phyloP scores from a whole-genome alignment of 2,329 filamentous ascomycete genomes.

The Fusarium temperatum region DNA sequence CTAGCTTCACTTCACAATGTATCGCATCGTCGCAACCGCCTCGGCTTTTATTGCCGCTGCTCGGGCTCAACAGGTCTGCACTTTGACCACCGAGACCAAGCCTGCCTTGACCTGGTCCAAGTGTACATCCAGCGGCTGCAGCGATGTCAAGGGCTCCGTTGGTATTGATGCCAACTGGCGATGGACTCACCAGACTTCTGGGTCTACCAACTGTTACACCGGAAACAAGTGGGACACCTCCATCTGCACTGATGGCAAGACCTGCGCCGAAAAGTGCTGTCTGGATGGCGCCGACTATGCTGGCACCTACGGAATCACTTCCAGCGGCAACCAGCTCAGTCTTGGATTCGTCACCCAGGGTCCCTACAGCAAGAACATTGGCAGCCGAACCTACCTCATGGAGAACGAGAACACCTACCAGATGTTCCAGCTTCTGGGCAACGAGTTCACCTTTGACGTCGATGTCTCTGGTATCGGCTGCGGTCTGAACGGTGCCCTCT shows the following conservation, averaged over 20 bases:
- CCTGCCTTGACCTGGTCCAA: conserved; percentile 62
- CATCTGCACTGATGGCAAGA: conserved; percentile 51
- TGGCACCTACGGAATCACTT: conserved; percentile 62
- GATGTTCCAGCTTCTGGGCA: conserved; percentile 70
- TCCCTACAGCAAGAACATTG: conserved; percentile 57
- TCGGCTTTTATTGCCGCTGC: conserved; percentile 41
- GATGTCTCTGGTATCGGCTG: conserved; percentile 74
- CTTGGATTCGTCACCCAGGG: conserved; percentile 67
- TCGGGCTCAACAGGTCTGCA: conserved; percentile 61
- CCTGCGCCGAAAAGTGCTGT: conserved; percentile 60
- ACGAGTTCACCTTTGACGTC: conserved; percentile 78
- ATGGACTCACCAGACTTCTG: conserved; percentile 61
- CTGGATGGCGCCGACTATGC: conserved; percentile 63
- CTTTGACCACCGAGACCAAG: conserved; percentile 58
- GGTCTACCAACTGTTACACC: conserved; percentile 65
- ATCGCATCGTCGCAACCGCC: conserved; percentile 43
- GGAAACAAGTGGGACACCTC: conserved; percentile 59
- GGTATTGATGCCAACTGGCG: conserved; percentile 70
- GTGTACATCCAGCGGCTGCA: conserved; percentile 63
- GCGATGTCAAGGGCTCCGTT: conserved; percentile 58
- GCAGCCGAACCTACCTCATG: conserved; percentile 71
- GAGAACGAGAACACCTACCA: conserved; percentile 69
- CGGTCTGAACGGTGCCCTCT: conserved; percentile 76
- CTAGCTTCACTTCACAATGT: conserved; percentile 38
- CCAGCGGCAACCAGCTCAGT: conserved; percentile 60